phyloP scores from a whole-genome alignment of 495 filamentous ascomycete genomes.

The Evernia prunastri region DNA sequence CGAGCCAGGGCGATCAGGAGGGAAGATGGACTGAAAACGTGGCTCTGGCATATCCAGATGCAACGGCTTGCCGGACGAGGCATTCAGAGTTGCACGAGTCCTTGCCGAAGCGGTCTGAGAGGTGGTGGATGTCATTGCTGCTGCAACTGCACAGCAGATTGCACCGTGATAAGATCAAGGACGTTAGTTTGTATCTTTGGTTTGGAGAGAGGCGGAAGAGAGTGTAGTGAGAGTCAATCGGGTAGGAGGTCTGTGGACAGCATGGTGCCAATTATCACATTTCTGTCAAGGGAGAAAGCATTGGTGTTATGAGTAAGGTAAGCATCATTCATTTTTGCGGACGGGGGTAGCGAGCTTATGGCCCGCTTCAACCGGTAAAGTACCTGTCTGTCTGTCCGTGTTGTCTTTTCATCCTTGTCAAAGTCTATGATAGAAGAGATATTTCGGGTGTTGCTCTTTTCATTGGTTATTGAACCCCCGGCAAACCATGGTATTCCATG shows the following conservation, averaged over 20 bases:
- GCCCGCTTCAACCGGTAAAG: neutral
- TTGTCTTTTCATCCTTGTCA: neutral
- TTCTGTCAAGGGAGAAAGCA: neutral
- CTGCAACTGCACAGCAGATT: neutral
- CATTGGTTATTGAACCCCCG: neutral
- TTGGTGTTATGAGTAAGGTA: too few relatives aligned
- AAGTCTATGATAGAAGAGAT: neutral
- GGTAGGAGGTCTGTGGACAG: neutral
- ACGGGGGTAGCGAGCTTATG: neutral
- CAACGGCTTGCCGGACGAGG: neutral
- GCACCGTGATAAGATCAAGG: neutral
- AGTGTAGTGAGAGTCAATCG: neutral
- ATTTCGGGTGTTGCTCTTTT: neutral
- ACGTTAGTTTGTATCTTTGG: neutral
- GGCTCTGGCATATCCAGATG: constrained; percentile 5
- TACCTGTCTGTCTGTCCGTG: neutral
- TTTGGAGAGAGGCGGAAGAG: neutral
- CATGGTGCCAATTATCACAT: neutral
- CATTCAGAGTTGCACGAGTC: neutral
- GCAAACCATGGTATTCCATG: neutral
- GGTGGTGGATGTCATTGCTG: neutral
- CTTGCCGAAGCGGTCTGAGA: neutral
- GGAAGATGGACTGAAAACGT: neutral
- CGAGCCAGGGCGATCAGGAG: constrained; percentile 3
- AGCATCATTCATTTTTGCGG: neutral